Evolutionary conservation across 2,329 filamentous ascomycete species (phyloP).

Genomic region (Colletotrichum musae): DNA sequence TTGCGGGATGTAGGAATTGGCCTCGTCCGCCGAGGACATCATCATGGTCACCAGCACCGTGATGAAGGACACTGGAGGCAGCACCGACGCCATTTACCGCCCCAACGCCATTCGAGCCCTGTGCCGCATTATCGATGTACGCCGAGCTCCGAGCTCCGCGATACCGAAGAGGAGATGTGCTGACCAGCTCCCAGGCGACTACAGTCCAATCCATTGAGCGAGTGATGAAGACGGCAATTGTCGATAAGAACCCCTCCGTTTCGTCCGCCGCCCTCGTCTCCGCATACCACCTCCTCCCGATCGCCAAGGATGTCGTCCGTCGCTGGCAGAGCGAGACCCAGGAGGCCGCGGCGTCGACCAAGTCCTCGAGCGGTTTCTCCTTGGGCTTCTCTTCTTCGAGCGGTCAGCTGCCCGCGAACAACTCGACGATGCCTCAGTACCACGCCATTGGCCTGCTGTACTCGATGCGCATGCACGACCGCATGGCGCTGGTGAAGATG

Average conservation of each 20-base stretch:
- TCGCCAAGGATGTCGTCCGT: slow-evolving; percentile 93
- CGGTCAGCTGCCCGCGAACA: slow-evolving; percentile 83
- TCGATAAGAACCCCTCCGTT: slow-evolving; percentile 98
- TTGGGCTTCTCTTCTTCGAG: slow-evolving; percentile 90
- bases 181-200: slow-evolving; percentile 73
- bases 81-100: slow-evolving; percentile 93
- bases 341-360: slow-evolving; percentile 91
- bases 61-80: slow-evolving; percentile 98
- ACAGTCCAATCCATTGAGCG: slow-evolving; percentile 98
- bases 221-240: slow-evolving; percentile 98
- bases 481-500: slow-evolving; percentile 99
- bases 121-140: slow-evolving; percentile 95
- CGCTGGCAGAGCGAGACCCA: slow-evolving; percentile 99
- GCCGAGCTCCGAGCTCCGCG: slow-evolving; percentile 49
- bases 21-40: slow-evolving; percentile 95
- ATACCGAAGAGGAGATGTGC: slow-evolving; percentile 15
- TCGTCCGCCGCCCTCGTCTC: slow-evolving; percentile 96
- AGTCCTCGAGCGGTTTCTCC: slow-evolving; percentile 90
- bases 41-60: slow-evolving; percentile 99
- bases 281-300: slow-evolving; percentile 96
- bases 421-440: slow-evolving; percentile 98
- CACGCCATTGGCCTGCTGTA: slow-evolving; percentile 97
- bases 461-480: slow-evolving; percentile 96
- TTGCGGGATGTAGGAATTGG: slow-evolving; percentile 73
- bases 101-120: slow-evolving; percentile 96